Percentiles rank a stretch among this genome's conserved stretches.
Conservation (phyloP, 1,139 yeast species). For the Blastobotrys ciferrii region DNA sequence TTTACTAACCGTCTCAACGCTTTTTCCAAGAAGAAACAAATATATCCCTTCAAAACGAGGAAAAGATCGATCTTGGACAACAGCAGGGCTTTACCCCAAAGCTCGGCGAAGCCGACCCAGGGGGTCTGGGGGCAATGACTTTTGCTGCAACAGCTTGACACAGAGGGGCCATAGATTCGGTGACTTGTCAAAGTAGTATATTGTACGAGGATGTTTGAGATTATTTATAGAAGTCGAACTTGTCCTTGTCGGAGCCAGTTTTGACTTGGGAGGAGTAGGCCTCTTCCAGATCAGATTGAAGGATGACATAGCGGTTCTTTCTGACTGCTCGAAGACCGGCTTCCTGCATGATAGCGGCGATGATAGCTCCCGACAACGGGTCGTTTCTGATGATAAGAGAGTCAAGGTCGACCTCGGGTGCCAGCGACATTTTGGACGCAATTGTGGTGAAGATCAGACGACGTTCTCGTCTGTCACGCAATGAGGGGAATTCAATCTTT, state of each 20-base stretch:
- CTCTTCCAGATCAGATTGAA: constrained; percentile 94
- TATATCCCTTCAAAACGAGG: no score
- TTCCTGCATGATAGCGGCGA: constrained; percentile 99
- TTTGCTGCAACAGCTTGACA: no score
- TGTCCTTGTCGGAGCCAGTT: constrained; percentile 92
- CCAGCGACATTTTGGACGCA: constrained; percentile 96
- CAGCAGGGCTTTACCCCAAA: no score
- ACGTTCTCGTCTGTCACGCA: constrained; percentile 96
- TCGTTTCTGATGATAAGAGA: constrained; percentile 93
- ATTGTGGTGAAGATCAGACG: constrained; percentile 93
- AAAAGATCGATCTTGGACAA: no score
- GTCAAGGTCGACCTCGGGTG: constrained; percentile 96
- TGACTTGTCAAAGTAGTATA: no score
- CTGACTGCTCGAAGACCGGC: constrained; percentile 98
- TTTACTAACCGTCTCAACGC: no score
- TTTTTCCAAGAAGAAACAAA: no score
- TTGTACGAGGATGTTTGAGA: background rate
- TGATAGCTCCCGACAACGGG: constrained; percentile 94
- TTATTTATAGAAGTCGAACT: constrained; percentile 93
- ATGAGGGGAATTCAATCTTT: constrained; percentile 93
- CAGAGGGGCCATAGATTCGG: no score
- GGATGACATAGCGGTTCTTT: constrained; percentile 92
- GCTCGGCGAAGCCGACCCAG: no score
- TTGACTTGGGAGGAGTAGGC: constrained; percentile 97
- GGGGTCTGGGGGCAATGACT: no score